Evolutionary conservation across 1,284 basidiomycete species (phyloP).

Genomic region (Ceratobasidium sp.): DNA sequence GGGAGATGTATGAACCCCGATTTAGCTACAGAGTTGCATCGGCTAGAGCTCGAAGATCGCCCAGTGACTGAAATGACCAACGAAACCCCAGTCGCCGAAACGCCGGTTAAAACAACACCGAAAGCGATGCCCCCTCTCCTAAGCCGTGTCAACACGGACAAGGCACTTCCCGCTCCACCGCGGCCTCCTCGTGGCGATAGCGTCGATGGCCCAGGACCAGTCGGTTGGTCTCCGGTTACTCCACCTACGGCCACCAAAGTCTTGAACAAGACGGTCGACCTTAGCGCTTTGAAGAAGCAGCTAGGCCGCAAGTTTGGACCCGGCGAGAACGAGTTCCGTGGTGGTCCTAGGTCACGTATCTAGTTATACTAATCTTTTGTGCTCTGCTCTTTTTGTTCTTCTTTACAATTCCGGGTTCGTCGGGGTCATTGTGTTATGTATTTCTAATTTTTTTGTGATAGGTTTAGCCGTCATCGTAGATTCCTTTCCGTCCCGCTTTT

Average conservation of each 20-base stretch:
- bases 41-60: constrained; percentile 34
- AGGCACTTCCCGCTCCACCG: constrained; percentile 35
- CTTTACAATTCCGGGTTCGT: not conserved
- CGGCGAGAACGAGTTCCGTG: constrained; percentile 34
- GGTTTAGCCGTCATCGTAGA: not conserved
- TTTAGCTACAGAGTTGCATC: constrained; percentile 27
- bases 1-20: constrained; percentile 36
- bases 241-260: constrained; percentile 30
- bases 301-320: constrained; percentile 27
- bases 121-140: constrained; percentile 38
- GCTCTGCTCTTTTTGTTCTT: not conserved
- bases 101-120: constrained; percentile 16
- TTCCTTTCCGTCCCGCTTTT: not conserved
- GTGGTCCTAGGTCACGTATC: constrained; percentile 31
- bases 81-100: constrained; percentile 6
- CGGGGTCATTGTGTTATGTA: not conserved
- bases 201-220: constrained; percentile 30
- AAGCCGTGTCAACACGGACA: constrained; percentile 27
- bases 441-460: constrained; percentile 20
- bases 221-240: constrained; percentile 39
- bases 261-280: constrained; percentile 24
- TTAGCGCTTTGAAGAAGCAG: constrained; percentile 33
- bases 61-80: constrained; percentile 37
- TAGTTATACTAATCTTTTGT: not conserved
- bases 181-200: constrained; percentile 40